These are phyloP conservation scores for Candida maesae DNA, from an alignment of 805 yeast species.

Conservation along the genomic window DNA sequence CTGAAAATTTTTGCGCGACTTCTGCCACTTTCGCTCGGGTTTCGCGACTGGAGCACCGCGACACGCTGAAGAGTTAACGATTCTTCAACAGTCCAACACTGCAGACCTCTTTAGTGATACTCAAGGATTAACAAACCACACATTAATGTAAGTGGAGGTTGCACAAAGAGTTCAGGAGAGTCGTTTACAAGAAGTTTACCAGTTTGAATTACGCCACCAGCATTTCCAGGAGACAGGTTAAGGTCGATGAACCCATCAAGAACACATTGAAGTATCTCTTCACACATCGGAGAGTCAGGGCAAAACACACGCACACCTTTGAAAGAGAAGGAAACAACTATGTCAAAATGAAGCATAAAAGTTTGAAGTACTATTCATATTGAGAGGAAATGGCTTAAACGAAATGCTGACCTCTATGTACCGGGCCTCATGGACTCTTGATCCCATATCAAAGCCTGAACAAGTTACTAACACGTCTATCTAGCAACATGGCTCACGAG, in stretches of 20 bases:
- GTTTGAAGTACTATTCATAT: no score
- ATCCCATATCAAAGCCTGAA: background rate
- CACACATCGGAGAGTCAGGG: no score
- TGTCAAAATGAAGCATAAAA: no score
- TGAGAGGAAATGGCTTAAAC: no score
- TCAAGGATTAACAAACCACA: constrained; percentile 19
- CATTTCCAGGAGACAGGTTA: background rate
- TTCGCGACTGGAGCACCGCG: constrained; percentile 4
- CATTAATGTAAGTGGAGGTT: constrained; percentile 24
- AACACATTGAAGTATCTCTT: background rate
- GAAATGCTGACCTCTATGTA: background rate
- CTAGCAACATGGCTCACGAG: constrained; percentile 96
- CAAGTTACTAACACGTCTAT: constrained; percentile 22
- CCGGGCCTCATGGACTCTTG: background rate
- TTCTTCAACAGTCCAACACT: constrained; percentile 9
- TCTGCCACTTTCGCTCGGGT: constrained; percentile 9
- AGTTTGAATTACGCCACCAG: background rate
- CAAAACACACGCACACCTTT: no score
- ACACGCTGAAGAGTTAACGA: constrained; percentile 9
- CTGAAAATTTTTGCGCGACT: constrained; percentile 16
- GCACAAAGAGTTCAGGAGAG: background rate
- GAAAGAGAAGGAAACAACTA: no score
- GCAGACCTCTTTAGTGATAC: background rate
- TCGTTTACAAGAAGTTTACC: background rate
- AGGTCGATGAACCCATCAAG: no score